Conservation (phyloP, 768 basidiomycete genomes). For the Podaxis sp. region DNA sequence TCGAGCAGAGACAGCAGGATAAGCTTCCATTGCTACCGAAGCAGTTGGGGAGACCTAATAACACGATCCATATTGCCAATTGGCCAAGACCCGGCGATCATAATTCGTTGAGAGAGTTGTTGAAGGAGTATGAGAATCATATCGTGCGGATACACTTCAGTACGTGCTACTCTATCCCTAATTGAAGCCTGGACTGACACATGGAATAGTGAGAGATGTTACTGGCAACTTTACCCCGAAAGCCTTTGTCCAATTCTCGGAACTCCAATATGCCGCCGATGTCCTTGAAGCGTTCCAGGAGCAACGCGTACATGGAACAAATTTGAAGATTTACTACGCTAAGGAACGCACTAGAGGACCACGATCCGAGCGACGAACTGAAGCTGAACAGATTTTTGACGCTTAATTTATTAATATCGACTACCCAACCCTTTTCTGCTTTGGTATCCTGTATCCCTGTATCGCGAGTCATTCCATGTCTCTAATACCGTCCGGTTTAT, state of each 20-base stretch:
- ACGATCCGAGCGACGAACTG: background rate
- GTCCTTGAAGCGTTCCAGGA: conserved; percentile 47
- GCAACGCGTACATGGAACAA: conserved; percentile 32
- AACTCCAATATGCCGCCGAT: conserved; percentile 43
- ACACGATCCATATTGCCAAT: conserved; percentile 32
- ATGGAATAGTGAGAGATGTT: conserved; percentile 31
- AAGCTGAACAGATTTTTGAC: background rate
- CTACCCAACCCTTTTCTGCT: background rate
- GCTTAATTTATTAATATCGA: background rate
- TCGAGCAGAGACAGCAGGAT: background rate
- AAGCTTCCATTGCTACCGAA: background rate
- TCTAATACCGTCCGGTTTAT: background rate
- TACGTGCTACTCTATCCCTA: conserved; percentile 21
- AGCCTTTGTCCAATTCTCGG: conserved; percentile 57
- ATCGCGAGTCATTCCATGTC: background rate
- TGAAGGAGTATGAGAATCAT: conserved; percentile 28
- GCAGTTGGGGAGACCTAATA: conserved; percentile 20
- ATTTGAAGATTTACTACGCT: conserved; percentile 42
- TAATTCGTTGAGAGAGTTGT: conserved; percentile 22
- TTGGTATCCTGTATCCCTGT: background rate
- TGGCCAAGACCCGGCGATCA: conserved; percentile 24
- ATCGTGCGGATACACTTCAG: conserved; percentile 30
- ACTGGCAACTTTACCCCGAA: conserved; percentile 27
- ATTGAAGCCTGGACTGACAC: background rate
- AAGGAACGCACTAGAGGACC: conserved; percentile 14